Percentiles rank a stretch among this genome's conserved stretches.
phyloP scores from a whole-genome alignment of 2,329 filamentous ascomycete species.

The Eutypa lata region DNA sequence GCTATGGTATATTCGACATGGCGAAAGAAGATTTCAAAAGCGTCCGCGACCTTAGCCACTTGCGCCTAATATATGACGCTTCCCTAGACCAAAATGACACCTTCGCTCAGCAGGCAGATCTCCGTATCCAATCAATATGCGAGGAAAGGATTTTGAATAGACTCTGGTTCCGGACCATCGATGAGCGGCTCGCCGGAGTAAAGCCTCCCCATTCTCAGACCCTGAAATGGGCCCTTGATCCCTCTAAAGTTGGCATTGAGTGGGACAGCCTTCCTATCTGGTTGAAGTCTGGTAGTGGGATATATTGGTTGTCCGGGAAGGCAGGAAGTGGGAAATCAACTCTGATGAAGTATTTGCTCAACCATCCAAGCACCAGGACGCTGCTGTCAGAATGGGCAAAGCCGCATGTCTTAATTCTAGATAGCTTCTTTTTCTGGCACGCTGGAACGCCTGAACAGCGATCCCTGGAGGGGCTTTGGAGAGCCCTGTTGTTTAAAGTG shows the following conservation, averaged over 20 bases:
- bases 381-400: background rate
- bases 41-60: background rate
- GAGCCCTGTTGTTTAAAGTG: background rate
- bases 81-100: no score
- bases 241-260: background rate
- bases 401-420: background rate
- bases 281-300: background rate
- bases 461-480: background rate
- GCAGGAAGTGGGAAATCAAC: background rate
- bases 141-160: background rate
- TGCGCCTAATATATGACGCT: background rate
- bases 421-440: background rate
- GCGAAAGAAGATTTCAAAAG: background rate
- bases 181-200: conserved; percentile 2
- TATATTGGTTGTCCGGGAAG: background rate
- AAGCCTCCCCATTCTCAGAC: background rate
- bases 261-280: background rate
- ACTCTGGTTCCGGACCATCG: conserved; percentile 1
- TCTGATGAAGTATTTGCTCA: background rate
- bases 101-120: background rate
- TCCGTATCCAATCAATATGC: background rate
- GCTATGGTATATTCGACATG: background rate
- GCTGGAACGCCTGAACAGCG: background rate
- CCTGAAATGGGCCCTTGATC: background rate
- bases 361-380: background rate